Conservation (phyloP, 164 flowering plant genomes). For the Tinospora cordifolia region DNA sequence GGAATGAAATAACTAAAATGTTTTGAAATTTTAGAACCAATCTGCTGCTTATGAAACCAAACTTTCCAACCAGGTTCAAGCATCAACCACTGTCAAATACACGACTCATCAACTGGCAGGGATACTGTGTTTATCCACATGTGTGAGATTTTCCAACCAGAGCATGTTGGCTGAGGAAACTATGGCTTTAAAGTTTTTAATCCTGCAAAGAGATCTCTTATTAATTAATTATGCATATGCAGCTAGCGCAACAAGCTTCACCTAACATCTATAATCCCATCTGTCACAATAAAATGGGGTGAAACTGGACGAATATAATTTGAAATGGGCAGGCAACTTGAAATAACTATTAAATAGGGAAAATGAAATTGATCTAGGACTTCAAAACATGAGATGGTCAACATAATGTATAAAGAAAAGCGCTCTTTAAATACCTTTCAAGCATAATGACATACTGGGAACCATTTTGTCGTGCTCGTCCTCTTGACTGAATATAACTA, state of each 20-base stretch:
- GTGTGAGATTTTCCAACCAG: too few relatives aligned
- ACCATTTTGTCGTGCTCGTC: slow-evolving; percentile 58
- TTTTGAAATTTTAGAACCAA: too few relatives aligned
- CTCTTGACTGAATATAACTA: slow-evolving; percentile 78
- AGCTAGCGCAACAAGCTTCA: background rate
- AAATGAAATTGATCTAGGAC: background rate
- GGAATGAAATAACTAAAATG: too few relatives aligned
- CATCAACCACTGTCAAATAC: too few relatives aligned
- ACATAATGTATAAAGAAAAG: background rate
- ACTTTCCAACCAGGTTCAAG: too few relatives aligned
- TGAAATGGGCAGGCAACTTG: background rate
- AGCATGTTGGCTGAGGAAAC: too few relatives aligned
- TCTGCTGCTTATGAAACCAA: too few relatives aligned
- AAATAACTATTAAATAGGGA: background rate
- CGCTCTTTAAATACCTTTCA: slow-evolving; percentile 49
- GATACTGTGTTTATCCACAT: too few relatives aligned
- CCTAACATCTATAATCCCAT: background rate
- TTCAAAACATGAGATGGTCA: background rate
- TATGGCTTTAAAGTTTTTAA: too few relatives aligned
- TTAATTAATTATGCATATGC: too few relatives aligned
- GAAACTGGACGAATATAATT: background rate
- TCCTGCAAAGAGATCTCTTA: too few relatives aligned
- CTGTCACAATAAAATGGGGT: background rate
- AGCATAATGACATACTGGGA: slow-evolving; percentile 66
- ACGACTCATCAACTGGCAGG: too few relatives aligned